Percentiles rank a stretch among this genome's conserved stretches.
Evolutionary conservation across 176 grass and related monocot species (phyloP).

Genomic region (Oryza officinalis): DNA sequence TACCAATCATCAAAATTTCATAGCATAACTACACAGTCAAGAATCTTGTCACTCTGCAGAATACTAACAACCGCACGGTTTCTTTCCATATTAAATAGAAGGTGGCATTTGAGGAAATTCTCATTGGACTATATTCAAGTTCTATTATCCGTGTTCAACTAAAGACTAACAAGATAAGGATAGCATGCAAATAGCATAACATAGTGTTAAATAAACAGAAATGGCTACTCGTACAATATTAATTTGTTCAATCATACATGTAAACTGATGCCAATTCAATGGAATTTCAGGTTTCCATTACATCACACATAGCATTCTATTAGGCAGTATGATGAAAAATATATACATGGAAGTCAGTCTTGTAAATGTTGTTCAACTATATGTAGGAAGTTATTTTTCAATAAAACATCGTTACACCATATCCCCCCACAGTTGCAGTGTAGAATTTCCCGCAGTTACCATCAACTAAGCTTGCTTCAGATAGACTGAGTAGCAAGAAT

Average conservation of each 20-base stretch:
- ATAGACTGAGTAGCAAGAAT: not conserved
- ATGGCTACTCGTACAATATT: not conserved
- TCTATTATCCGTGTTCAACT: constrained; percentile 17
- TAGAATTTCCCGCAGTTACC: not conserved
- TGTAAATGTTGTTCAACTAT: not conserved
- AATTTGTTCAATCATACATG: not conserved
- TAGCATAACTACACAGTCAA: not conserved
- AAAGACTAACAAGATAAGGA: constrained; percentile 7
- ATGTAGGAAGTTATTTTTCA: too few relatives aligned
- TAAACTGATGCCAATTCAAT: constrained; percentile 5
- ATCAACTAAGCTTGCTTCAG: not conserved
- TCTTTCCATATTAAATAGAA: not conserved
- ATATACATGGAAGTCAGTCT: not conserved
- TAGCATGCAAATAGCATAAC: constrained; percentile 1
- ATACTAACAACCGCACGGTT: not conserved
- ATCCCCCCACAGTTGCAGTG: not conserved
- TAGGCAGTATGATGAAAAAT: not conserved
- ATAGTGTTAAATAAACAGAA: constrained; percentile 18
- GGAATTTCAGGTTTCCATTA: not conserved
- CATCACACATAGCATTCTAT: not conserved
- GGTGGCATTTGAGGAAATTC: not conserved
- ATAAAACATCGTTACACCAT: too few relatives aligned
- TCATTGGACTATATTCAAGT: not conserved
- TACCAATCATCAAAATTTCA: constrained; percentile 1
- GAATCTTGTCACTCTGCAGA: not conserved